These are phyloP conservation scores for Cladosporium sp. DNA, from an alignment of 2,329 filamentous ascomycete genomes.

Conservation along the genomic window DNA sequence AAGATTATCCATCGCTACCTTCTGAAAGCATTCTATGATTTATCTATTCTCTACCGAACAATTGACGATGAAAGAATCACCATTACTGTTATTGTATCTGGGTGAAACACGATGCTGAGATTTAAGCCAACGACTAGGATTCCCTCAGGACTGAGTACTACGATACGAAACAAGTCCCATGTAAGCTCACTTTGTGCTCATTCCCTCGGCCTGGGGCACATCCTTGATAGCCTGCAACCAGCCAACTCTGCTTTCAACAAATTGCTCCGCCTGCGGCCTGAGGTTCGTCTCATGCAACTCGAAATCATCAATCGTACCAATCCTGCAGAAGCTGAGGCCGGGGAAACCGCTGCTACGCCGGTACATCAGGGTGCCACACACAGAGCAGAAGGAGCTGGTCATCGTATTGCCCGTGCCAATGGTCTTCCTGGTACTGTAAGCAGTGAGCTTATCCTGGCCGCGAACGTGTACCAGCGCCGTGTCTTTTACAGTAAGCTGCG, in stretches of 20 bases:
- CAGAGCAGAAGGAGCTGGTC: conserved; percentile 59
- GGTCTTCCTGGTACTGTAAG: conserved; percentile 45
- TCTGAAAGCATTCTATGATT: too few species aligned
- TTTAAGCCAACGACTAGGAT: too few species aligned
- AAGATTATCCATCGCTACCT: too few species aligned
- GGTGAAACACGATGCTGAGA: too few species aligned
- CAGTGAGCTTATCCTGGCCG: conserved; percentile 48
- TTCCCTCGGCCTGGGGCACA: conserved; percentile 19
- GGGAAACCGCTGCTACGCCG: conserved; percentile 45
- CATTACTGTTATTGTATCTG: too few species aligned
- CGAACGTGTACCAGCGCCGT: conserved; percentile 39
- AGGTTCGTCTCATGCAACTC: conserved; percentile 53
- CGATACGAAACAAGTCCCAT: too few species aligned
- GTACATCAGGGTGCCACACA: conserved; percentile 60
- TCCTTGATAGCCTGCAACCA: conserved; percentile 46
- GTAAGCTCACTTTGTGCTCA: neutral
- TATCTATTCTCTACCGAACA: too few species aligned
- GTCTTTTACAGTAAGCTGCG: conserved; percentile 25
- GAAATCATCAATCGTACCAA: conserved; percentile 62
- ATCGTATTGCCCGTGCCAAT: conserved; percentile 48
- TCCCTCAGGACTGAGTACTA: too few species aligned
- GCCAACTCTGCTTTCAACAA: conserved; percentile 45
- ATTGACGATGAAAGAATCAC: too few species aligned
- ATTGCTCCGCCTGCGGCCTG: conserved; percentile 36
- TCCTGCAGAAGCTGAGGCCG: conserved; percentile 46